These are phyloP conservation scores for Trichoderma koningiopsis DNA, from an alignment of 2,329 filamentous ascomycete genomes.

Conservation along the genomic window DNA sequence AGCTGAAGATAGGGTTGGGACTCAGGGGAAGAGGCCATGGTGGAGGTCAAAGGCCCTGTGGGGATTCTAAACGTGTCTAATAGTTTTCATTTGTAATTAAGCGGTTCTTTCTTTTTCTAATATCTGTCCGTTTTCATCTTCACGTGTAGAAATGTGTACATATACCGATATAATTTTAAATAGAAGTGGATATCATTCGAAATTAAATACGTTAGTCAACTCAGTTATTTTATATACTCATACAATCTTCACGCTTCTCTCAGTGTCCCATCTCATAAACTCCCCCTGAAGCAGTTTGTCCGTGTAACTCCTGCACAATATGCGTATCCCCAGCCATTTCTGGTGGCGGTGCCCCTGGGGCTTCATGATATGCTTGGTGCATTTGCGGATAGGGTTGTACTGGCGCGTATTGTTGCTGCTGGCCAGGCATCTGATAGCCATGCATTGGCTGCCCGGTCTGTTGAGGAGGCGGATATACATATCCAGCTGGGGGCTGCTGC, in stretches of 20 bases:
- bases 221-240: neutral
- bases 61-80: neutral
- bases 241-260: neutral
- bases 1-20: slow-evolving; percentile 28
- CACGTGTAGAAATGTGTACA: neutral
- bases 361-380: slow-evolving; percentile 17
- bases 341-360: neutral
- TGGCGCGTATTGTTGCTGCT: neutral
- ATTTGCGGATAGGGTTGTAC: neutral
- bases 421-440: neutral
- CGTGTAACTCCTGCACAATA: slow-evolving; percentile 17
- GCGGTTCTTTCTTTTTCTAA: neutral
- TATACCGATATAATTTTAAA: neutral
- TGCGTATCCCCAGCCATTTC: slow-evolving; percentile 15
- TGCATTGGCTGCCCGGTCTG: neutral
- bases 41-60: slow-evolving; percentile 28
- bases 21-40: slow-evolving; percentile 30
- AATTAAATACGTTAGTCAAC: slow-evolving; percentile 3
- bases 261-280: slow-evolving; percentile 16
- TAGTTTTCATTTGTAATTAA: neutral
- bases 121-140: neutral
- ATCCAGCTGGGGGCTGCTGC: slow-evolving; percentile 5
- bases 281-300: neutral
- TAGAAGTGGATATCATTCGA: slow-evolving; percentile 18
- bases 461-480: slow-evolving; percentile 3